These are phyloP conservation scores for Hypoxylon perforatum DNA, from an alignment of 495 filamentous ascomycete genomes.

Conservation along the genomic window DNA sequence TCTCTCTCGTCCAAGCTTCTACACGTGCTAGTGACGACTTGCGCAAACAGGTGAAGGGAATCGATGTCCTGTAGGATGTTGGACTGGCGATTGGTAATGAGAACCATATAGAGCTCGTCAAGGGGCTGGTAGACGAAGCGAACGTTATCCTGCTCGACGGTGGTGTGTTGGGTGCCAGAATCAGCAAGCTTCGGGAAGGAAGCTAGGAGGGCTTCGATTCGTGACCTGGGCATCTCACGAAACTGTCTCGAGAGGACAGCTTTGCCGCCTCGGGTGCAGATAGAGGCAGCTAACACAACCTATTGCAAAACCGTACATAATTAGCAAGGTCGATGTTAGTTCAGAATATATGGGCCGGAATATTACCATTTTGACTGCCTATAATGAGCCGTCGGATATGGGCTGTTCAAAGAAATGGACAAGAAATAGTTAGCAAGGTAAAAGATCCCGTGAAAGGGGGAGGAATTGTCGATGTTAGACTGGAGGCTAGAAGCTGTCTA, in stretches of 20 bases:
- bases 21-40: conserved; percentile 95
- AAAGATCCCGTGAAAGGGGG: conserved; percentile 16
- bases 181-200: conserved; percentile 97
- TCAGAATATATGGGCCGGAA: conserved; percentile 36
- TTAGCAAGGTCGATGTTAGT: conserved; percentile 24
- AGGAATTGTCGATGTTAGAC: conserved; percentile 14
- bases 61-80: conserved; percentile 99
- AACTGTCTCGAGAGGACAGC: conserved; percentile 97
- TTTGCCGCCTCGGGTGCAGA: conserved; percentile 98
- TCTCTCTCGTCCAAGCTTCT: conserved; percentile 95
- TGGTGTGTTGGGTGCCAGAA: conserved; percentile 94
- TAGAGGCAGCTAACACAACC: conserved; percentile 98
- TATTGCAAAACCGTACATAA: conserved; percentile 49
- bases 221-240: conserved; percentile 92
- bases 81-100: conserved; percentile 98
- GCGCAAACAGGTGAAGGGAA: conserved; percentile 94
- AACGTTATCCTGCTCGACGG: conserved; percentile 98
- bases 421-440: not conserved
- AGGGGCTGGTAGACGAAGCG: conserved; percentile 99
- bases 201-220: conserved; percentile 94
- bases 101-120: conserved; percentile 98
- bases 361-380: conserved; percentile 41
- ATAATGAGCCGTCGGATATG: not conserved
- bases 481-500: conserved; percentile 35
- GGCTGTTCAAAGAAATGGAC: not conserved